Evolutionary conservation across 331 rosid genomes (phyloP), one percentile per base, ranked within the genome.

Genomic region (Prunus yedoensis): DNA sequence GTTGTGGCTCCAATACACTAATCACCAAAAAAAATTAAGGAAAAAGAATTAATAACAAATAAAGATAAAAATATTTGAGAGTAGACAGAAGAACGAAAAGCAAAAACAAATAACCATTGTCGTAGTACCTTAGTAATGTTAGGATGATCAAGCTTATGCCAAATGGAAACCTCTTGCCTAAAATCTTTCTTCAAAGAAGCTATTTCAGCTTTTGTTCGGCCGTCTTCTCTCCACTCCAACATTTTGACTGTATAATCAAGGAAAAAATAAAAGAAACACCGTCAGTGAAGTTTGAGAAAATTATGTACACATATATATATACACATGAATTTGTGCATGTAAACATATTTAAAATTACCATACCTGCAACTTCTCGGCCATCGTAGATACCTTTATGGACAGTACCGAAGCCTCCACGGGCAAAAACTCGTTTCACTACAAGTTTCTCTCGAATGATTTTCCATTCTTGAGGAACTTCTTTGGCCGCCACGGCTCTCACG

Each of bases 141-240:
- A 21, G 68, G 70, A 50, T 77, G 80, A 15, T 77, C 70, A 77
- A 77, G 80, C 52, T 68, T 30, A 15, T 58, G 50, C 80, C 80
- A 77, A 58, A 59, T 52, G 10, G 80, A 59, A 77, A 77, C 63
- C 75, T 68, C 70, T 3, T 41, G 61, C 23, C 20, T 61, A 30
- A 77, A 77, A 68, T 62, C n/a, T 28, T 47, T 76, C n/a, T 76
- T 0, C 45, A 71, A n/a, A 32, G 46, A 62, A 62, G 21, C 68
- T 62, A 16, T 62, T 17, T 30, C 13, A 23, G 46, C 46, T 3
- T 16, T 28, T 16, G 68, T 30, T 32, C 6, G 41, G 16, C 66
- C 41, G 14, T 49, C 67, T 23, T 66, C 74, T 66, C 47, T 73
- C 61, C 41, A 68, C 21, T 68, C 75, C 68, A 68, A n/a, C 8